phyloP scores from a whole-genome alignment of 805 yeast species.

The Millerago galiae region DNA sequence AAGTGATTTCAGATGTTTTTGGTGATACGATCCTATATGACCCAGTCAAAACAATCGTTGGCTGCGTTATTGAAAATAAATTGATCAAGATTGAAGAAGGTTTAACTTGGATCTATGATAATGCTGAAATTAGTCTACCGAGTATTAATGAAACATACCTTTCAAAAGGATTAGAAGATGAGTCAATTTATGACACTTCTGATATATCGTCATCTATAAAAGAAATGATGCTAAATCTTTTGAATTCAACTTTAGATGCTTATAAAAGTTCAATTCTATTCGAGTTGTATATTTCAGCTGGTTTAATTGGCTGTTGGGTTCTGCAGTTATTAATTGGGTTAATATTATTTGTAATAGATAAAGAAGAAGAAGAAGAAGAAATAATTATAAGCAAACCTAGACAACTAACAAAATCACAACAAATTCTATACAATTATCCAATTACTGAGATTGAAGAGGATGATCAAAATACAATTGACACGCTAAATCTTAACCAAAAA shows the following conservation, averaged over 20 bases:
- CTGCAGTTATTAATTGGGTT: slow-evolving; percentile 37
- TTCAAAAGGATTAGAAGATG: slow-evolving; percentile 12
- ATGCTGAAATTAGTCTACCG: slow-evolving; percentile 57
- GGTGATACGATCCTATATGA: slow-evolving; percentile 58
- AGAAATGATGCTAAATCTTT: slow-evolving; percentile 19
- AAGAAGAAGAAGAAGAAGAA: background rate
- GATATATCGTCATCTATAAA: slow-evolving; percentile 18
- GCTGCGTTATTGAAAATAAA: slow-evolving; percentile 76
- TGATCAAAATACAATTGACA: background rate
- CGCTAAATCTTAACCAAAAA: background rate
- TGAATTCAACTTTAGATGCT: slow-evolving; percentile 25
- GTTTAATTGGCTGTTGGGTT: slow-evolving; percentile 42
- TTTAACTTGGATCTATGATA: slow-evolving; percentile 67
- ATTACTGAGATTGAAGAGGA: slow-evolving; percentile 2
- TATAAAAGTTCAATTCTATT: slow-evolving; percentile 32
- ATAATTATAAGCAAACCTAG: slow-evolving; percentile 15
- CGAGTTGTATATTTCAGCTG: slow-evolving; percentile 43
- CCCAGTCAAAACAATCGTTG: slow-evolving; percentile 62
- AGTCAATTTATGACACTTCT: slow-evolving; percentile 1
- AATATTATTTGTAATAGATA: slow-evolving; percentile 5
- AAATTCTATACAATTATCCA: slow-evolving; percentile 17
- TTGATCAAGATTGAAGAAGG: slow-evolving; percentile 61
- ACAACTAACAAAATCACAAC: slow-evolving; percentile 13
- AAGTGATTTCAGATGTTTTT: slow-evolving; percentile 52
- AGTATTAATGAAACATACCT: slow-evolving; percentile 32